Conservation (phyloP, 2,329 filamentous ascomycete species). For the Colletotrichum godetiae region DNA sequence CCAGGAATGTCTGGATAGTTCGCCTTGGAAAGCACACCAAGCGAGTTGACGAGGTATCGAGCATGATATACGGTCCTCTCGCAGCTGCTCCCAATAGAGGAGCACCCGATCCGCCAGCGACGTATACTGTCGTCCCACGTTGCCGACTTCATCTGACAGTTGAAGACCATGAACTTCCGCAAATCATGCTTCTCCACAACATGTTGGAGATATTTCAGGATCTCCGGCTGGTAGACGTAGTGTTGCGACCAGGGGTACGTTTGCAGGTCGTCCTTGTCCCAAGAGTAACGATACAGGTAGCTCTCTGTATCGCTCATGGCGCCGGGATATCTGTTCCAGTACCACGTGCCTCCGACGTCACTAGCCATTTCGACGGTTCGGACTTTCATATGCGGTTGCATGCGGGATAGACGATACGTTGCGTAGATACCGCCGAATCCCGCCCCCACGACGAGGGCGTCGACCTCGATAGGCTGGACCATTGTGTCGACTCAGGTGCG, state of each 20-base stretch:
- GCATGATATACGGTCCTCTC: background rate
- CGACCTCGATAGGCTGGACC: background rate
- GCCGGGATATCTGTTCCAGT: background rate
- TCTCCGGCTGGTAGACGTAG: slow-evolving; percentile 25
- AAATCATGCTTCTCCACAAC: background rate
- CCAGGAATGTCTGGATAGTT: background rate
- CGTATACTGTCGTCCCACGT: background rate
- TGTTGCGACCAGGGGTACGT: slow-evolving; percentile 22
- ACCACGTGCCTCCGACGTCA: background rate
- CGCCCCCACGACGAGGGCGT: background rate
- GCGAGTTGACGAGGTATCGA: background rate
- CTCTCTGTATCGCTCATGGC: background rate
- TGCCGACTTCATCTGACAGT: background rate
- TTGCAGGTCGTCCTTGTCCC: slow-evolving; percentile 23
- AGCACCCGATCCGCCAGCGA: background rate
- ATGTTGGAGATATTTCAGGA: slow-evolving; percentile 24
- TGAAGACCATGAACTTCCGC: background rate
- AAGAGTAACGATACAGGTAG: slow-evolving; percentile 19
- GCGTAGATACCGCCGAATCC: background rate
- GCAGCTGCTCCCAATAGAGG: background rate
- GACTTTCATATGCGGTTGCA: background rate
- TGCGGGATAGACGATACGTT: background rate
- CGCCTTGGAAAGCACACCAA: background rate
- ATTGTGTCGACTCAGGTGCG: background rate
- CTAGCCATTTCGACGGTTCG: background rate